phyloP scores from a whole-genome alignment of 495 filamentous ascomycete genomes.

The Haplographium delicatum region DNA sequence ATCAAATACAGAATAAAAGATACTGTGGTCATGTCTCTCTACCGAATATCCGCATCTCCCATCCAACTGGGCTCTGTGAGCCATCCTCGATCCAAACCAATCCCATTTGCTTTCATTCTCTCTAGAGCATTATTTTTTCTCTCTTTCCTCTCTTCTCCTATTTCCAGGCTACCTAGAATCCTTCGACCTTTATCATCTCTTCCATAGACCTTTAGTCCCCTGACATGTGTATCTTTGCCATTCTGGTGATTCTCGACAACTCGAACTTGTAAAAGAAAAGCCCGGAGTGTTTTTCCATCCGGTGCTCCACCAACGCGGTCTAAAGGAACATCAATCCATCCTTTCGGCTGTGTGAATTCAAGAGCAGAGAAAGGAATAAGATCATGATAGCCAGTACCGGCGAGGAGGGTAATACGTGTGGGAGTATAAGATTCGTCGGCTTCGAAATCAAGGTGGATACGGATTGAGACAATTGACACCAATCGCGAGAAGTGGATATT shows the following conservation, averaged over 20 bases:
- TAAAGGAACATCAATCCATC: constrained; percentile 84
- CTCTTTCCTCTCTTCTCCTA: constrained; percentile 5
- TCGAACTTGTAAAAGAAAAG: constrained; percentile 79
- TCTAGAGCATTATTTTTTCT: constrained; percentile 11
- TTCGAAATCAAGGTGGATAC: constrained; percentile 86
- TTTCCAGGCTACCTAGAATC: constrained; percentile 5
- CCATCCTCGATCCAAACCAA: constrained; percentile 16
- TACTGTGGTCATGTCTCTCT: constrained; percentile 1
- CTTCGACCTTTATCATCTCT: constrained; percentile 45
- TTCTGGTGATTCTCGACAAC: constrained; percentile 98
- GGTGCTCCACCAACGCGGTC: constrained; percentile 56
- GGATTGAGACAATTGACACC: constrained; percentile 74
- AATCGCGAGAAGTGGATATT: constrained; percentile 94
- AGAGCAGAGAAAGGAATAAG: constrained; percentile 77
- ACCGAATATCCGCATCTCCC: constrained; percentile 53
- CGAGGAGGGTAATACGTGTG: constrained; percentile 78
- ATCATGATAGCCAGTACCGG: constrained; percentile 83
- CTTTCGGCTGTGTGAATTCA: constrained; percentile 71
- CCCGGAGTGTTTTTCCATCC: constrained; percentile 67
- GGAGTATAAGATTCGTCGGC: constrained; percentile 97
- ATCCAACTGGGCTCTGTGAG: constrained; percentile 55
- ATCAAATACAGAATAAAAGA: no score
- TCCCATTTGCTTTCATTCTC: constrained; percentile 20
- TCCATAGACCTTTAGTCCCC: constrained; percentile 88
- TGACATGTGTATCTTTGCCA: constrained; percentile 95